Evolutionary conservation across 176 grass and related monocot genomes (phyloP), one percentile per base, ranked within the genome.

Genomic region (Musa itinerans): DNA sequence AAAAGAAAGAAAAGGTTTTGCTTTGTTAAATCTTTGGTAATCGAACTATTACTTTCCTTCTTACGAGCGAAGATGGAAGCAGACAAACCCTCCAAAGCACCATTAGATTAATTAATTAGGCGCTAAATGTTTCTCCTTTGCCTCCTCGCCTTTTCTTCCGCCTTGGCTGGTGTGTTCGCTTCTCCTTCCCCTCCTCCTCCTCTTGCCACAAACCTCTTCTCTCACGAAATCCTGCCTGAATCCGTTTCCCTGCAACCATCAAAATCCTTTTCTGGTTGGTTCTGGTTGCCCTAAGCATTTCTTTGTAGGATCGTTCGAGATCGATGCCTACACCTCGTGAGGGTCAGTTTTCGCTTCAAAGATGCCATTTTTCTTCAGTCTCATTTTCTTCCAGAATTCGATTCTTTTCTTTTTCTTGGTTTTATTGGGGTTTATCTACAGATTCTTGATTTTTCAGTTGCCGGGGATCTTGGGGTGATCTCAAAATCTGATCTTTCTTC

Each of bases 331-430:
- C 5, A 72, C 68, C 20, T 72, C 49, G 8, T 24, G 72, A 76
- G 73, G 69, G 78, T 80, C 0, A 8, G 57, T 29, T 63, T 24
- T 53, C 20, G 17, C 55, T 79, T 34, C 77, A 57, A 68, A 78
- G 63, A 53, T 54, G 13, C 23, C 21, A 19, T 53, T 78, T 78
- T 66, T 14, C 20, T 67, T 52, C 49, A n/a, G 15, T 62, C 48
- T 63, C 74, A 16, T 49, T 76, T 76, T 63, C 74, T 27, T 50
- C 19, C 29, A 50, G 52, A 78, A 78, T 68, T 68, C 15, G 63
- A 78, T 78, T 24, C 68, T 78, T 78, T 55, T 2, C 67, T 54
- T 8, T 63, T 55, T 61, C 50, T 56, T 76, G 73, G 27, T 49
- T 22, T 83, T 48, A 43, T 68, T 16, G 66, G 50, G 11, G 24